A percentile compares a stretch with the other conserved stretches of the same genome.
Evolutionary conservation across 2,329 filamentous ascomycete species (phyloP).

Genomic region (Westerdykella ornata): DNA sequence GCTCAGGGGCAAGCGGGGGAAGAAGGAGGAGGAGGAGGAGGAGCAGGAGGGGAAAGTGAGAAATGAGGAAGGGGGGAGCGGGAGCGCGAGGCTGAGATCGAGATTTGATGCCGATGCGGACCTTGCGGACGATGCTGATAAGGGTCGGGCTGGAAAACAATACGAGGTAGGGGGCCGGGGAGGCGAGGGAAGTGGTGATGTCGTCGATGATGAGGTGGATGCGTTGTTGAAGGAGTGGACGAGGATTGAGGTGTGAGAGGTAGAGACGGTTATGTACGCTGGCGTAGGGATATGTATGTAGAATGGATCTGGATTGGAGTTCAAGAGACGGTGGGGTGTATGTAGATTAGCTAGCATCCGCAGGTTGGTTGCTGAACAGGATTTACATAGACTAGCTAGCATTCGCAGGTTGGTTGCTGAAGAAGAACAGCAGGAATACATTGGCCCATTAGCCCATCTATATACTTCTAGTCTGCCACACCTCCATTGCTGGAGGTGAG

Average conservation of each 20-base stretch:
- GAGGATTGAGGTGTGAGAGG: slow-evolving; percentile 2
- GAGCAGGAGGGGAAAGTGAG: neutral
- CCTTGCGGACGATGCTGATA: neutral
- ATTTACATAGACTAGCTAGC: too few relatives aligned
- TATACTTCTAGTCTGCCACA: too few relatives aligned
- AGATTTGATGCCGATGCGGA: neutral
- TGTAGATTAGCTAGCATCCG: too few relatives aligned
- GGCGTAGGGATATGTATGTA: neutral
- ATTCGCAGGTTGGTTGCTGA: too few relatives aligned
- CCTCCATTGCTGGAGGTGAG: too few relatives aligned
- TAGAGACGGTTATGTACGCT: neutral
- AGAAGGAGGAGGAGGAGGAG: neutral
- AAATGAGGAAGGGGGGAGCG: neutral
- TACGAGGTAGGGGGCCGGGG: neutral
- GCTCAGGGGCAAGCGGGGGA: neutral
- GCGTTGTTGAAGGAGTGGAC: slow-evolving; percentile 20
- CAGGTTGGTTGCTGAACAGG: too few relatives aligned
- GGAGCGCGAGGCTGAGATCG: neutral
- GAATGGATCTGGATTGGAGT: too few relatives aligned
- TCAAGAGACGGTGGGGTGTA: too few relatives aligned
- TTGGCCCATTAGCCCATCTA: too few relatives aligned
- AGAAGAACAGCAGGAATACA: too few relatives aligned
- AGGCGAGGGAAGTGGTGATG: slow-evolving; percentile 1
- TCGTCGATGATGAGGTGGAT: slow-evolving; percentile 13
- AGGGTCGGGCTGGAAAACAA: neutral